Evolutionary conservation across 805 yeast species (phyloP).

Genomic region (Pichia occidentalis): DNA sequence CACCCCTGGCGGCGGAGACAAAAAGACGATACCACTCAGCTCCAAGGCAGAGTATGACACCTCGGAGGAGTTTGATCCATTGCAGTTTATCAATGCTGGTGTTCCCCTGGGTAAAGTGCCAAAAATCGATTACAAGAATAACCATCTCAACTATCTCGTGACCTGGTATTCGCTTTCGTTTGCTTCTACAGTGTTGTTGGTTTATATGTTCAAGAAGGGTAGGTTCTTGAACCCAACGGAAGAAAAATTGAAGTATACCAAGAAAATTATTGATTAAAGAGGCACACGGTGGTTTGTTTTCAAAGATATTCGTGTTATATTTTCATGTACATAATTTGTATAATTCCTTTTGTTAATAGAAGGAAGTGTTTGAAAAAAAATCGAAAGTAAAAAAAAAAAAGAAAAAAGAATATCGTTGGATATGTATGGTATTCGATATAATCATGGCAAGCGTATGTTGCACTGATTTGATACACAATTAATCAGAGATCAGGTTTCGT

Average conservation of each 20-base stretch:
- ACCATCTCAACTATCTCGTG: conserved; percentile 84
- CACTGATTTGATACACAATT: too few relatives aligned
- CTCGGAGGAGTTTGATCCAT: conserved; percentile 40
- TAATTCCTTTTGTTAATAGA: too few relatives aligned
- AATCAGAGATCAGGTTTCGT: too few relatives aligned
- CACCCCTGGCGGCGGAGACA: background rate
- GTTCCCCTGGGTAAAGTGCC: conserved; percentile 85
- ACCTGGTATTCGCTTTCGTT: conserved; percentile 92
- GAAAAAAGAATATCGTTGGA: too few relatives aligned
- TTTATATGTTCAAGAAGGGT: conserved; percentile 42
- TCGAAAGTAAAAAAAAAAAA: too few relatives aligned
- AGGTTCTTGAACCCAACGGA: conserved; percentile 32
- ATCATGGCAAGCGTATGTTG: too few relatives aligned
- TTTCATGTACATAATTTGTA: too few relatives aligned
- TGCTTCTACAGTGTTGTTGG: conserved; percentile 62
- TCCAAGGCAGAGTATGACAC: conserved; percentile 18
- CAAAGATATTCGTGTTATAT: too few relatives aligned
- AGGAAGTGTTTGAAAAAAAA: too few relatives aligned
- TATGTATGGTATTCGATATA: too few relatives aligned
- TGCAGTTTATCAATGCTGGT: conserved; percentile 69
- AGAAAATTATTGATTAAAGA: conserved; percentile 31
- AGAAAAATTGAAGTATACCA: conserved; percentile 47
- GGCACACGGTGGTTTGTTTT: too few relatives aligned
- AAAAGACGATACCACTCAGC: too few relatives aligned
- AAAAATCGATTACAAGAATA: conserved; percentile 75